These are phyloP conservation scores for Salpingoeca rosetta DNA, from an alignment of 78 protist genomes.

Conservation along the genomic window DNA sequence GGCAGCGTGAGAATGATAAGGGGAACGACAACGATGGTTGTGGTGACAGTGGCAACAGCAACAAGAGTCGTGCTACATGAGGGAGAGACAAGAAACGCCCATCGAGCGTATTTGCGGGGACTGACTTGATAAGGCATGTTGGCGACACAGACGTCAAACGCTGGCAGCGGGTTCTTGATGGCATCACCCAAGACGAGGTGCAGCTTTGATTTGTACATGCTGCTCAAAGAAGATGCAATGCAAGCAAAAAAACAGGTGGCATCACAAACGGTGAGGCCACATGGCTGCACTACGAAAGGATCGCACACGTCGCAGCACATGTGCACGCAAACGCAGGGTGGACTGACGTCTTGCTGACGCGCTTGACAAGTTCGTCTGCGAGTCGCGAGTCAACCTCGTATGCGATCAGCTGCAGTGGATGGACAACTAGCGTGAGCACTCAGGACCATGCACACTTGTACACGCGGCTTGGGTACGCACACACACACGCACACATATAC, in stretches of 20 bases:
- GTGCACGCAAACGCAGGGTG: not conserved
- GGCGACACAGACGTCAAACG: constrained; percentile 94
- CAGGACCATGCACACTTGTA: no score
- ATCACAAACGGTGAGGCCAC: no score
- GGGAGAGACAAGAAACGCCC: not conserved
- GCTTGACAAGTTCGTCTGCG: constrained; percentile 95
- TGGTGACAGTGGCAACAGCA: not conserved
- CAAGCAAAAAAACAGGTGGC: constrained; percentile 11
- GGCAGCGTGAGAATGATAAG: not conserved
- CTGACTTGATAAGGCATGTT: constrained; percentile 84
- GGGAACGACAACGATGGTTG: not conserved
- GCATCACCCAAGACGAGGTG: constrained; percentile 80
- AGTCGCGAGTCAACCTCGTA: constrained; percentile 96
- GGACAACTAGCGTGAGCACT: no score
- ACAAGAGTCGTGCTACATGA: not conserved
- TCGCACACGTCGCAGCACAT: no score
- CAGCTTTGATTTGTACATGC: constrained; percentile 29
- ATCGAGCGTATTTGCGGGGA: no score
- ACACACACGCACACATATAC: no score
- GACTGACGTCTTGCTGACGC: constrained; percentile 71
- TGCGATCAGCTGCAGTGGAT: constrained; percentile 79
- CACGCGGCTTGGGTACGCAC: no score
- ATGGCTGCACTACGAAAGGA: no score
- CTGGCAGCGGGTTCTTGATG: constrained; percentile 82
- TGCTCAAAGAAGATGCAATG: not conserved